A percentile compares a stretch with the other conserved stretches of the same genome.
phyloP scores from a whole-genome alignment of 169 alveolate genomes.

The Plasmodium inui region DNA sequence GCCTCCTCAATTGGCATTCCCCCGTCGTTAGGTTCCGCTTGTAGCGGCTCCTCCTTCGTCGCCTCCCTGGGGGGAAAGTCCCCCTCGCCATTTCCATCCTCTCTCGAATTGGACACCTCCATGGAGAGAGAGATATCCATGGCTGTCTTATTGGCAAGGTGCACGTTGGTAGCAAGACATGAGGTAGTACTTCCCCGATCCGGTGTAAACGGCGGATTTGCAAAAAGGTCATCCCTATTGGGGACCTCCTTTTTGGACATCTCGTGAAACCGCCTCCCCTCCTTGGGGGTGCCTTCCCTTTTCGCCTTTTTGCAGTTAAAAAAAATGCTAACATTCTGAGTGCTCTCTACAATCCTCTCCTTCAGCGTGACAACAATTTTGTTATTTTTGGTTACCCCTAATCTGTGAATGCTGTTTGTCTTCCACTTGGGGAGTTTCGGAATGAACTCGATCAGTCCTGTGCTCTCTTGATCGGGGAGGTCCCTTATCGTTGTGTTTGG shows the following conservation, averaged over 20 bases:
- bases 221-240: background rate
- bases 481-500: background rate
- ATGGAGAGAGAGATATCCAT: background rate
- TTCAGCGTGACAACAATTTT: constrained; percentile 28
- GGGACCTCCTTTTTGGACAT: background rate
- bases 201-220: background rate
- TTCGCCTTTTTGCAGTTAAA: constrained; percentile 4
- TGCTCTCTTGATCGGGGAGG: background rate
- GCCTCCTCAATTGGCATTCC: background rate
- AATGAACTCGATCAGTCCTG: constrained; percentile 53
- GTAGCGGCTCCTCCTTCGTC: background rate
- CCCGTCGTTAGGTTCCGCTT: background rate
- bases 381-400: constrained; percentile 41
- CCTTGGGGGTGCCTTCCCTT: background rate
- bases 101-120: background rate
- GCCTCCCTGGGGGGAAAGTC: background rate
- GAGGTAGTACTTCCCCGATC: background rate
- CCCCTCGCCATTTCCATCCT: background rate
- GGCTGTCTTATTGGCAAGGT: background rate
- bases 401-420: constrained; percentile 46
- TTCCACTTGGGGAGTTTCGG: constrained; percentile 75
- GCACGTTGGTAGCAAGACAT: background rate
- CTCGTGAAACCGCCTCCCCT: background rate
- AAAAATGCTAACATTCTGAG: constrained; percentile 19
- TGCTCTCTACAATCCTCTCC: constrained; percentile 6